Evolutionary conservation across 768 basidiomycete genomes (phyloP), one percentile per base, ranked within the genome.

Genomic region (Tulasnella sp.): DNA sequence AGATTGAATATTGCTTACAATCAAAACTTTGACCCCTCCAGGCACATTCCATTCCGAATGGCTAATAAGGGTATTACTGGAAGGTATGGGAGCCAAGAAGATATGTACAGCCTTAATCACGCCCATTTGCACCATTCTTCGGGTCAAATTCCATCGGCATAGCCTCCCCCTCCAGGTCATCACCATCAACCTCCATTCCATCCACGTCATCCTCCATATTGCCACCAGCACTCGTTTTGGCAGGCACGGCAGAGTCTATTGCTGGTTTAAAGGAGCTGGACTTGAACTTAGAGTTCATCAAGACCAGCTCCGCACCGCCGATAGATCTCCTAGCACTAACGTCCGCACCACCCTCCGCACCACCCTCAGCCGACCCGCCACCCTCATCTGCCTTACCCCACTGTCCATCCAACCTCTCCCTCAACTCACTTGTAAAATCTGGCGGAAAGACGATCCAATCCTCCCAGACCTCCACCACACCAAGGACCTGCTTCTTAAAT

Each of bases 391-490:
- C 64, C 50, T 70, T 66, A n/a, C 66, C 67, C 1, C 67, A 63
- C 17, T 68, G 72, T 21, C 89, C 89, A 51, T 94, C 88, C 51
- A 98, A 76, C 58, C 92, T 76, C 56, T 71, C 72, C 24, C 90
- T 77, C 15, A 95, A 77, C 65, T 85, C 82, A 1, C 77, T 68
- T 0, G 88, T 93, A 67, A 87, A 88, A 56, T 94, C 88, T 2
- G 86, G 87, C 54, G 89, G 78, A 69, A 98, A 98, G 30, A 97
- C 88, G 60, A 98, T 94, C 93, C 94, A 95, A 69, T 96, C 86
- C 68, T 97, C 96, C 93, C 96, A 97, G 29, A 97, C 85, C 67
- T 97, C 94, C 4, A 98, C 78, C 17, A 98, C 83, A 7, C 83
- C 75, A 4, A 82, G 83, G 61, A 98, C 90, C 71, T 97, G 91